Base-by-base conservation (phyloP, 2,329 filamentous ascomycete genomes). In the Plenodomus biglobosus region DNA sequence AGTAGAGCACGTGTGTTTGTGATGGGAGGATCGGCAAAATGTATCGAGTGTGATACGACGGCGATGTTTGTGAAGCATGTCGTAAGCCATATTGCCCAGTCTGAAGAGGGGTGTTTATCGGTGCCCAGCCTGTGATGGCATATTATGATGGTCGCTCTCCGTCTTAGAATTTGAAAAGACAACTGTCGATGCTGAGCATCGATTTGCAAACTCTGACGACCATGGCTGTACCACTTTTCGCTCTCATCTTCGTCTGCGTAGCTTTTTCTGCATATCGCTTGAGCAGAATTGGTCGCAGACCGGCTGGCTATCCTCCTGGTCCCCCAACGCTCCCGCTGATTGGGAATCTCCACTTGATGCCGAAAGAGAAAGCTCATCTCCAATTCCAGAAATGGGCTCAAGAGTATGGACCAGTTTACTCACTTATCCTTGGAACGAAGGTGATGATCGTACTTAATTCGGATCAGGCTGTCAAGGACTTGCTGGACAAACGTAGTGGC, bases 321-420 rank as follows among this genome's bases (percentile, higher is more conserved):
- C 80, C 80, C 4, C 77, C 77, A 1, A 80, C 78, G 0, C 27
- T 80, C 1, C 79, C 79, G 0, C 46, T 82, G 1, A 59, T 82
- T 6, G 80, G 80, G 4, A 82, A 82, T 38, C 56, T 82, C 1
- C 78, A 80, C 53, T 73, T 58, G 59, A 77, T 81, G 59, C 78
- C 78, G 0, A 65, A 61, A 2, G 41, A 68, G 5, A 65, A 77
- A 20, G 59, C 60, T 0, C 75, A 80, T 45, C 52, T 77, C 0
- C 76, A 80, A 43, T 80, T 80, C 43, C 62, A 77, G 32, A 76
- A 78, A 58, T 82, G 80, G 80, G 77, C 79, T 0, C 54, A 75
- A 5, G 69, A 80, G 56, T 82, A 82, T 39, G 76, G 61, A 66
- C 77, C 78, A 0, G 59, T 83, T 0, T 82, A 78, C 58, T 78